phyloP scores from a whole-genome alignment of 352 stramenopile species.

The Globisporangium perplexum region DNA sequence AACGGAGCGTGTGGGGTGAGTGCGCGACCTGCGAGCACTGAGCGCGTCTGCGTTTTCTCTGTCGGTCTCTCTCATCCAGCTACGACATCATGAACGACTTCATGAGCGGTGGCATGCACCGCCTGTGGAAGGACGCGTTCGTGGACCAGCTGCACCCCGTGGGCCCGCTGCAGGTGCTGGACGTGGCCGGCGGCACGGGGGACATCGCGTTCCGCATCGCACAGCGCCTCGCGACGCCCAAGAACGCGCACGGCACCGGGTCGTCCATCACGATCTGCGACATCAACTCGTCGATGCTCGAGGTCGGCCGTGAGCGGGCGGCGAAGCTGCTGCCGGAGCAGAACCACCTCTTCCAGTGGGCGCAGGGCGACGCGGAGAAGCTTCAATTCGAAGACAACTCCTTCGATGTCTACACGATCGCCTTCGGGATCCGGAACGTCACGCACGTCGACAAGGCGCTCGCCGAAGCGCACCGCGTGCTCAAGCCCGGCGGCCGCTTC shows the following conservation, averaged over 20 bases:
- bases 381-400: conserved; percentile 93
- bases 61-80: conserved; percentile 18
- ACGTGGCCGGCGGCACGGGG: conserved; percentile 98
- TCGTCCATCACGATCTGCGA: conserved; percentile 96
- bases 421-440: conserved; percentile 98
- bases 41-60: no score
- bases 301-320: conserved; percentile 91
- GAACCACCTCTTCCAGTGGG: conserved; percentile 78
- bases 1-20: no score
- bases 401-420: conserved; percentile 99
- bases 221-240: conserved; percentile 40
- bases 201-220: conserved; percentile 98
- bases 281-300: conserved; percentile 99
- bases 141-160: conserved; percentile 81
- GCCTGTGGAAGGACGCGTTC: conserved; percentile 98
- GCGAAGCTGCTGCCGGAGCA: conserved; percentile 57
- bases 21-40: no score
- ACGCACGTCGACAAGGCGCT: conserved; percentile 97
- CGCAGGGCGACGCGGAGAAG: conserved; percentile 95
- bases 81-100: conserved; percentile 99
- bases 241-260: conserved; percentile 22
- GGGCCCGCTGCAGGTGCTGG: conserved; percentile 78
- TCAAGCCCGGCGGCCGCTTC: conserved; percentile 95
- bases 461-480: conserved; percentile 92
- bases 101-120: conserved; percentile 95